Percentiles rank a stretch among this genome's conserved stretches.
Evolutionary conservation across 768 basidiomycete species (phyloP).

Genomic region (Mycena haematopus): DNA sequence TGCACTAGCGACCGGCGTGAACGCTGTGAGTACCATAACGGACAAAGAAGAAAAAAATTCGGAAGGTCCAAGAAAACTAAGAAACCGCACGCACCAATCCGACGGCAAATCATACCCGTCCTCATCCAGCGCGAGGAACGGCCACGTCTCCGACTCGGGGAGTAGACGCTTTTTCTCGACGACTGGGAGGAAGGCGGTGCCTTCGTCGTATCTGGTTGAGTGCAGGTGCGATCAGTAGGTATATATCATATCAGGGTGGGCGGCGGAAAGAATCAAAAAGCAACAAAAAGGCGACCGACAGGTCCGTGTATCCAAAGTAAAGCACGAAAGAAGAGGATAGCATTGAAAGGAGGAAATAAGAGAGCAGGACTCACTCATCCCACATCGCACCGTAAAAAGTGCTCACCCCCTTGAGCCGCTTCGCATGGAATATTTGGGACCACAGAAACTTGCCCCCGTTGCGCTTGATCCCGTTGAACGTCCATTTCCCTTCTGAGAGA

Average conservation of each 20-base stretch:
- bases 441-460: conserved; percentile 81
- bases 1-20: no score
- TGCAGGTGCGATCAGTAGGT: neutral
- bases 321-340: no score
- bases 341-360: conserved; percentile 4
- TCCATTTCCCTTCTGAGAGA: conserved; percentile 72
- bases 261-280: neutral
- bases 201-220: conserved; percentile 74
- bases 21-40: no score
- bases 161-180: conserved; percentile 45
- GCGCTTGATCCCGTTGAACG: conserved; percentile 72
- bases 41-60: no score
- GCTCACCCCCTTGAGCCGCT: conserved; percentile 53
- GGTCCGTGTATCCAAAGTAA: no score
- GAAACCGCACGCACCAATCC: conserved; percentile 66
- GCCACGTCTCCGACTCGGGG: conserved; percentile 63
- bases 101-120: conserved; percentile 80
- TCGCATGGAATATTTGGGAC: conserved; percentile 77
- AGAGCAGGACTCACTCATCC: conserved; percentile 69
- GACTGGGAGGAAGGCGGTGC: conserved; percentile 34
- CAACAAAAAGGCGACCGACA: no score
- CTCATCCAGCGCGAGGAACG: conserved; percentile 75
- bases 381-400: conserved; percentile 62
- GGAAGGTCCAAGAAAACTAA: neutral
- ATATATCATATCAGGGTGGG: no score